Evolutionary conservation across 495 filamentous ascomycete species (phyloP), one percentile per base, ranked within the genome.

Genomic region (Elaphomyces granulatus): DNA sequence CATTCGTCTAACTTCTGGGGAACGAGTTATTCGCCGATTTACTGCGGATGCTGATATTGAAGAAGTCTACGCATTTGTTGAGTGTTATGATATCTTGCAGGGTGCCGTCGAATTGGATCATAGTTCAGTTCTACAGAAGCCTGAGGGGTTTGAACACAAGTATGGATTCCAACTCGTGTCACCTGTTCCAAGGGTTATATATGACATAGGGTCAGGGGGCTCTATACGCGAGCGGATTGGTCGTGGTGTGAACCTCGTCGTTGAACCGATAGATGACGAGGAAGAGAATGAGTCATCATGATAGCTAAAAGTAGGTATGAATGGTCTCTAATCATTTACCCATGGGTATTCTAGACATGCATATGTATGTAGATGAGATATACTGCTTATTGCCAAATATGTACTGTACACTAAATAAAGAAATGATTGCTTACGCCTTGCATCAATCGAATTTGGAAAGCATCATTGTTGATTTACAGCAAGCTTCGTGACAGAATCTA

Each of bases 1-100:
- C 32, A 66, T 98, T 18, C 79, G 87, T 42, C 70, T 94, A 59
- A 75, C 76, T 2, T 67, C 66, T 20, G 80, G 77, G 1, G 74
- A 84, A 36, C 66, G 87, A 1, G 69, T 94, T 2, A 73, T 88
- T 42, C 73, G 88, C 20, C 70, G 66, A 36, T 96, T 98, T 48
- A 48, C 62, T 1, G 61, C 67, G 2, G 63, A 73, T 2, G 72
- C 78, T 1, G 63, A 65, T 1, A 60, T 96, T 19, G 90, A 98
- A 53, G 87, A 94, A 49, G 59, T 98, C 0, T 96, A 98, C 59
- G 92, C 88, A 1, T 94, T 92, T 59, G 87, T 96, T 2, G 92
- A 96, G 51, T 96, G 90, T 58, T 79, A 88, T 54, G 79, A 85
- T 38, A 42, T 78, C 0, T 44, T 87, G 7, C 55, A 65, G 21